Evolutionary conservation across 225 moss, liverwort and hornwort genomes (phyloP), one percentile per base, ranked within the genome.

Genomic region (Bryum argenteum): DNA sequence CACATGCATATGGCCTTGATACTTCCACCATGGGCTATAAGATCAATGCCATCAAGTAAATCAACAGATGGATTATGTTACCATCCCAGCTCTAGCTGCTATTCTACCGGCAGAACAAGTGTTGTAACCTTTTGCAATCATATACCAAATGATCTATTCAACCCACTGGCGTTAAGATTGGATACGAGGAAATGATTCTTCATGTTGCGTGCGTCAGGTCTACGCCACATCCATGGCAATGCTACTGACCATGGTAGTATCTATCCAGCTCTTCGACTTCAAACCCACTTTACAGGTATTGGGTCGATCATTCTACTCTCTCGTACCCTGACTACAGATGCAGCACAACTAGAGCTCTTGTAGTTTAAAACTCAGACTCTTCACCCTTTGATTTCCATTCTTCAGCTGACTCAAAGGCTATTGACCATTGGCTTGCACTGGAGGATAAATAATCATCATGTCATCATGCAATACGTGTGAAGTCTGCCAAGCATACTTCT

Each of bases 181-280:
- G 33, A 33, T 33, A 33, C 33, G 5, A 5, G 33, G 33, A 6
- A 4, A 5, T 33, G 33, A 33, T 33, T 33, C 33, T 33, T 33
- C 33, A 33, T 33, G 33, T 33, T 33, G 33, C 33, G 7, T 33
- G 33, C 33, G 33, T 33, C 4, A 98, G 98, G 92, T 98, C 3
- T 91, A 97, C 66, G 89, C 94, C 10, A 94, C 97, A 71, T 98
- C 97, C 53, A 92, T 98, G 98, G 98, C 94, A 41, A 98, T 98
- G 97, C 87, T 98, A n/a, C 74, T 94, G 48, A 98, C 97, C 14
- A 94, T 92, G 92, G 47, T 88, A 50, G 43, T 94, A 54, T 94
- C 98, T 6, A 74, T 92, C 37, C 85, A 88, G 48, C 70, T 98
- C 40, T 98, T 94, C 69, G 80, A 80, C 44, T 85, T 87, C 54